These are phyloP conservation scores for Vicia villosa DNA, from an alignment of 306 rosid genomes.

Conservation along the genomic window DNA sequence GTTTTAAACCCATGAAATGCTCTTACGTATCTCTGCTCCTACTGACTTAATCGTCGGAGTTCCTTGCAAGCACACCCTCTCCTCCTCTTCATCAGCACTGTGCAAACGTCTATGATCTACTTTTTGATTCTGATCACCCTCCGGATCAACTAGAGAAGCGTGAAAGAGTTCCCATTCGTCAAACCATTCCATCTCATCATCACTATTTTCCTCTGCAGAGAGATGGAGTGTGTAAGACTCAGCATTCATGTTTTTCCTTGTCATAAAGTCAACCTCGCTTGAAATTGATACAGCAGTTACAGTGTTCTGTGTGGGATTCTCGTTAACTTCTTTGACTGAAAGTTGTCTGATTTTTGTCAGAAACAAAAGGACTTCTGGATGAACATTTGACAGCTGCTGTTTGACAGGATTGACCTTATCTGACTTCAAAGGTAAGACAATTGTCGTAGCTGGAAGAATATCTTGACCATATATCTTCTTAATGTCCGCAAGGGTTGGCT, in stretches of 20 bases:
- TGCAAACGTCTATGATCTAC: too few species aligned
- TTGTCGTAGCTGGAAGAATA: conserved; percentile 59
- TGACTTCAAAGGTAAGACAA: conserved; percentile 66
- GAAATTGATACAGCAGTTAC: conserved; percentile 57
- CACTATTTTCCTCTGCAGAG: conserved; percentile 46
- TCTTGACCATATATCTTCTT: conserved; percentile 43
- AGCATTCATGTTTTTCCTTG: conserved; percentile 65
- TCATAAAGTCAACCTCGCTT: conserved; percentile 46
- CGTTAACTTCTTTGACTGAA: conserved; percentile 57
- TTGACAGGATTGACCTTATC: conserved; percentile 68
- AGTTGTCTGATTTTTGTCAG: conserved; percentile 72
- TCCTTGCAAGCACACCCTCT: too few species aligned
- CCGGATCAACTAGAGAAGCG: too few species aligned
- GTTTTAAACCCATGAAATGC: too few species aligned
- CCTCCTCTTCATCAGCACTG: too few species aligned
- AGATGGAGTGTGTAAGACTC: conserved; percentile 69
- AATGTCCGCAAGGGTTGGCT: conserved; percentile 51
- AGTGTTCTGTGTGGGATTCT: conserved; percentile 45
- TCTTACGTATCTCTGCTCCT: too few species aligned
- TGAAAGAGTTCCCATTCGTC: too few species aligned
- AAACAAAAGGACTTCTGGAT: conserved; percentile 70
- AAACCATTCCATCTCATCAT: conserved; percentile 43
- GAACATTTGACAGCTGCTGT: conserved; percentile 69
- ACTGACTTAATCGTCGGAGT: too few species aligned
- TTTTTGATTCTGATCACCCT: too few species aligned